A percentile compares a stretch with the other conserved stretches of the same genome.
phyloP scores from a whole-genome alignment of 108 stramenopile species.

The Asterionellopsis glacialis region DNA sequence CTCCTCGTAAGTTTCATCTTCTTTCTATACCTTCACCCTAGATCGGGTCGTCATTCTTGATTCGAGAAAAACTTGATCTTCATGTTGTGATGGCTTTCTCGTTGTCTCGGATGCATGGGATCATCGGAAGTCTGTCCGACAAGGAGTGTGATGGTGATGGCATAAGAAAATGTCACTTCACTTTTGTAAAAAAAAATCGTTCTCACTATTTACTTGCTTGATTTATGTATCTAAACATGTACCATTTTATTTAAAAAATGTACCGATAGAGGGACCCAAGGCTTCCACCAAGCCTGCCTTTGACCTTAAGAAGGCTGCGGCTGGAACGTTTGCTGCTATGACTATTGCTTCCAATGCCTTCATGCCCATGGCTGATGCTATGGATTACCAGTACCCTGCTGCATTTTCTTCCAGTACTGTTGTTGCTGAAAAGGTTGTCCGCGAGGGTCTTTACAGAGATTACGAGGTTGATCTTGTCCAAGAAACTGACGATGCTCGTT shows the following conservation, averaged over 20 bases:
- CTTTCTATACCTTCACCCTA: too few relatives aligned
- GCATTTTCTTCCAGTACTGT: slow-evolving; percentile 52
- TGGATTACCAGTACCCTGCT: slow-evolving; percentile 37
- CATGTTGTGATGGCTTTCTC: too few relatives aligned
- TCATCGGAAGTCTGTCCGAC: too few relatives aligned
- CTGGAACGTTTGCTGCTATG: slow-evolving; percentile 28
- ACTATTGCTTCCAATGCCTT: slow-evolving; percentile 37
- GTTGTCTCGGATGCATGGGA: too few relatives aligned
- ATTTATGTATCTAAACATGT: too few relatives aligned
- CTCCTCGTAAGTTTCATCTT: slow-evolving; percentile 25
- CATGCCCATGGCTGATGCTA: slow-evolving; percentile 41
- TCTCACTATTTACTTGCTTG: too few relatives aligned
- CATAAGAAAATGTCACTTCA: too few relatives aligned
- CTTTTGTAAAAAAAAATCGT: too few relatives aligned
- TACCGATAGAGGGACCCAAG: slow-evolving; percentile 24
- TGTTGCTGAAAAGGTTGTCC: slow-evolving; percentile 64
- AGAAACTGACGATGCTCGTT: slow-evolving; percentile 67
- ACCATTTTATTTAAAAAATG: too few relatives aligned
- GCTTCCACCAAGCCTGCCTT: slow-evolving; percentile 15
- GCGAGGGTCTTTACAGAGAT: slow-evolving; percentile 77
- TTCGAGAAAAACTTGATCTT: too few relatives aligned
- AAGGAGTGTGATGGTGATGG: too few relatives aligned
- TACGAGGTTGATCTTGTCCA: slow-evolving; percentile 82
- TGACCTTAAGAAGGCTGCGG: slow-evolving; percentile 41
- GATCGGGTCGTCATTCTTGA: too few relatives aligned